Evolutionary conservation across 768 basidiomycete genomes (phyloP).

Genomic region (Naganishia onofrii): DNA sequence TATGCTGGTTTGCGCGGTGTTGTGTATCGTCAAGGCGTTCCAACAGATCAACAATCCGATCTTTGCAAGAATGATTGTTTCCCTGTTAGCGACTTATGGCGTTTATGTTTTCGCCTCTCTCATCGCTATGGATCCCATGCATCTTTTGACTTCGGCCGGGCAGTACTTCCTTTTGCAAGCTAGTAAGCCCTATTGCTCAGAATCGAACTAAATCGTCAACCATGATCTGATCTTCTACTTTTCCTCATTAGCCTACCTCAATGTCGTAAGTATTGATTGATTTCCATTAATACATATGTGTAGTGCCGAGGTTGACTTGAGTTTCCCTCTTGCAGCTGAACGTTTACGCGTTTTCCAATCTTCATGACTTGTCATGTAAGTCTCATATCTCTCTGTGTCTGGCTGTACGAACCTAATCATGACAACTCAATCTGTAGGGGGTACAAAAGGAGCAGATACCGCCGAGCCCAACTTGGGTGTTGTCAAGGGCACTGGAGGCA

Average conservation of each 20-base stretch:
- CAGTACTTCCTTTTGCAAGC: slow-evolving; percentile 86
- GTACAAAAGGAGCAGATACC: slow-evolving; percentile 83
- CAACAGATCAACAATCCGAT: slow-evolving; percentile 64
- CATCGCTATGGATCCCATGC: slow-evolving; percentile 88
- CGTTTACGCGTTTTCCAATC: slow-evolving; percentile 56
- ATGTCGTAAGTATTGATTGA: slow-evolving; percentile 24
- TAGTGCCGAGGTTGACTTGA: not conserved
- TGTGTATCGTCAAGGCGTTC: slow-evolving; percentile 72
- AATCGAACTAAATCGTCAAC: not conserved
- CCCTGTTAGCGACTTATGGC: slow-evolving; percentile 80
- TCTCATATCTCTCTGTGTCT: not conserved
- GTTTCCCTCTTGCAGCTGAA: slow-evolving; percentile 24
- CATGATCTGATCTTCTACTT: not conserved
- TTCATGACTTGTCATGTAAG: slow-evolving; percentile 38
- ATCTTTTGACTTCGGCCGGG: slow-evolving; percentile 84
- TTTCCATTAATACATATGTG: not conserved
- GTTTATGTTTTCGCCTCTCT: slow-evolving; percentile 72
- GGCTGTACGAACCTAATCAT: not conserved
- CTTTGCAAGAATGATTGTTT: slow-evolving; percentile 72
- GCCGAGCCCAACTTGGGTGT: slow-evolving; percentile 76
- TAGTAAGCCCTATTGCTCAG: slow-evolving; percentile 45
- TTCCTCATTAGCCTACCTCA: slow-evolving; percentile 42
- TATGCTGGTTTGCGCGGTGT: slow-evolving; percentile 74
- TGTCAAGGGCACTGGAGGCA: slow-evolving; percentile 67
- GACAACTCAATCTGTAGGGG: slow-evolving; percentile 56